Conservation (phyloP, 805 yeast genomes). For the Ogataea ramenticola region DNA sequence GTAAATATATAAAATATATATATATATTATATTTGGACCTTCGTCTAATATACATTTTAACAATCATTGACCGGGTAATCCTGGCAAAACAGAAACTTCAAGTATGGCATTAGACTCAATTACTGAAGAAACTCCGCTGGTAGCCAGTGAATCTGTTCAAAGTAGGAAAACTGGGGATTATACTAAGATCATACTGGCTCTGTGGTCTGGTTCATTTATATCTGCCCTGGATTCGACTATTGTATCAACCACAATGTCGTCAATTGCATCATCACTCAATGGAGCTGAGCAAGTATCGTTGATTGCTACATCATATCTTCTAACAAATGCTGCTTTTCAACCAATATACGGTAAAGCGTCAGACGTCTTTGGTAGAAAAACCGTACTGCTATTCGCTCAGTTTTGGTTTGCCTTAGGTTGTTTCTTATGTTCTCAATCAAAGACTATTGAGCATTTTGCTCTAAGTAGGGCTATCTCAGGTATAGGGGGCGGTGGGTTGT, state of each 20-base stretch:
- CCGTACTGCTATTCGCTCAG: constrained; percentile 36
- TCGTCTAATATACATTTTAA: too few relatives aligned
- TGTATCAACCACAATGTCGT: constrained; percentile 50
- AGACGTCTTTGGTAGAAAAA: constrained; percentile 54
- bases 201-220: constrained; percentile 41
- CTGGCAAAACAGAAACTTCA: too few relatives aligned
- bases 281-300: constrained; percentile 48
- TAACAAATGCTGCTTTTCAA: constrained; percentile 68
- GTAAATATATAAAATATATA: too few relatives aligned
- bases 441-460: constrained; percentile 36
- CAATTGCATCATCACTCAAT: constrained; percentile 52
- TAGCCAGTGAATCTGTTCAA: background rate
- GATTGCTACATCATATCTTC: constrained; percentile 66
- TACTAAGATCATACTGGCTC: constrained; percentile 12
- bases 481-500: constrained; percentile 51
- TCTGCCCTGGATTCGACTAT: constrained; percentile 55
- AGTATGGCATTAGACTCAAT: background rate
- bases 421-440: constrained; percentile 33
- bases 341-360: constrained; percentile 66
- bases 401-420: constrained; percentile 38
- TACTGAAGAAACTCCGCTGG: background rate
- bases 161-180: background rate
- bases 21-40: too few relatives aligned
- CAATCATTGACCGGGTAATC: too few relatives aligned
- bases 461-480: constrained; percentile 51